Evolutionary conservation across 768 basidiomycete genomes (phyloP).

Genomic region (Amanita fuliginea): DNA sequence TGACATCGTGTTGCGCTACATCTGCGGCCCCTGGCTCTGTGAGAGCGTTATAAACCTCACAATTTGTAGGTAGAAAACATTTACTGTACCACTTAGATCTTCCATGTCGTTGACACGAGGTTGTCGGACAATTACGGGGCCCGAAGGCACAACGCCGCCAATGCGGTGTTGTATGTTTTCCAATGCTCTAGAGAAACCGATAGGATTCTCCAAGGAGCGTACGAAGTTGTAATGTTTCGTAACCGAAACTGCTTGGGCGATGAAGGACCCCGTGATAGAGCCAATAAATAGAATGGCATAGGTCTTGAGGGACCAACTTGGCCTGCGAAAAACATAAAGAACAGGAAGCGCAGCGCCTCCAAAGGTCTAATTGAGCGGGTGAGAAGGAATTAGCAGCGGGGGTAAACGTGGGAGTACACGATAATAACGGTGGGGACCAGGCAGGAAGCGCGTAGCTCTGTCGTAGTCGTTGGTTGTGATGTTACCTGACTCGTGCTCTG

Average conservation of each 20-base stretch:
- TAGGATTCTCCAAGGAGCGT: constrained; percentile 26
- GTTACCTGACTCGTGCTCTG: constrained; percentile 40
- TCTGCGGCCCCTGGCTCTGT: not conserved
- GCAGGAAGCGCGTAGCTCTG: constrained; percentile 39
- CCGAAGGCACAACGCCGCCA: constrained; percentile 16
- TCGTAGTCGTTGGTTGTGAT: constrained; percentile 46
- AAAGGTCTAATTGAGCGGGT: constrained; percentile 7
- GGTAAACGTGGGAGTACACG: constrained; percentile 18
- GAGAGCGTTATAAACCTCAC: not conserved
- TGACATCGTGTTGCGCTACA: not conserved
- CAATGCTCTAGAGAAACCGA: constrained; percentile 27
- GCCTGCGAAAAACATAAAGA: constrained; percentile 13
- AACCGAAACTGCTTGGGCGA: constrained; percentile 19
- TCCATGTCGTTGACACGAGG: constrained; percentile 5
- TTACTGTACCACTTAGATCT: not conserved
- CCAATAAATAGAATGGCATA: constrained; percentile 12
- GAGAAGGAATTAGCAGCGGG: not conserved
- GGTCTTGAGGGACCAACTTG: constrained; percentile 13
- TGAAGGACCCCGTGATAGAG: constrained; percentile 18
- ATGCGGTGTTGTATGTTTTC: constrained; percentile 34
- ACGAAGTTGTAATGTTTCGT: constrained; percentile 25
- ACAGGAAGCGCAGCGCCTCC: constrained; percentile 10
- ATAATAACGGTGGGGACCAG: constrained; percentile 30
- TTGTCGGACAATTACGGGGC: constrained; percentile 19
- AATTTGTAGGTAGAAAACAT: not conserved